Evolutionary conservation across 1,284 basidiomycete genomes (phyloP).

Genomic region (Lentinus polychrous): DNA sequence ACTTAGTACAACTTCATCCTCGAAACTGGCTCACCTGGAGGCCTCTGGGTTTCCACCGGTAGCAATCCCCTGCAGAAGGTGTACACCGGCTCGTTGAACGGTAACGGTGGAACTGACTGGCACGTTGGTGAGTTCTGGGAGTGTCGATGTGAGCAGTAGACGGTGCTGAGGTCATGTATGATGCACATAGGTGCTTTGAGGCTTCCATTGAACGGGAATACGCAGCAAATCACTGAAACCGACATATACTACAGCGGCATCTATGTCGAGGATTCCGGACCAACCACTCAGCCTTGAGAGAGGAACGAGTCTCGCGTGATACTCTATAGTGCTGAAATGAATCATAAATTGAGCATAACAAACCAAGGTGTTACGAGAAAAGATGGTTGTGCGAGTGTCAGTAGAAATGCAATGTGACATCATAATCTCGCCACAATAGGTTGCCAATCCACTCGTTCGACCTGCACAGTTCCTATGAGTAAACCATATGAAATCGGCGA

Average conservation of each 20-base stretch:
- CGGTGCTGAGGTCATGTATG: background rate
- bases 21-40: constrained; percentile 19
- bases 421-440: constrained; percentile 38
- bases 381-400: no score
- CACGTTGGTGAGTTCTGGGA: constrained; percentile 15
- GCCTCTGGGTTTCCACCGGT: constrained; percentile 23
- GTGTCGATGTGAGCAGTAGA: background rate
- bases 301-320: no score
- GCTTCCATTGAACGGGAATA: constrained; percentile 17
- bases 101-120: constrained; percentile 23
- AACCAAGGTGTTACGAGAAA: no score
- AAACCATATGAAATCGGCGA: background rate
- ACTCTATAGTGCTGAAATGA: no score
- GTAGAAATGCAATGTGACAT: background rate
- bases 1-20: constrained; percentile 22
- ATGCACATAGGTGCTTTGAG: constrained; percentile 16
- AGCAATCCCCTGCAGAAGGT: constrained; percentile 18
- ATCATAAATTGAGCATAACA: no score
- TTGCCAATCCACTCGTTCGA: constrained; percentile 67
- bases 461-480: constrained; percentile 22
- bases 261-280: constrained; percentile 21
- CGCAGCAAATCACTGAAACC: constrained; percentile 21
- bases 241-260: constrained; percentile 22
- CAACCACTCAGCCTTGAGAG: constrained; percentile 15
- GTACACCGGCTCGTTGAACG: constrained; percentile 20